phyloP scores from a whole-genome alignment of 768 basidiomycete genomes.

The Suillus occidentalis region DNA sequence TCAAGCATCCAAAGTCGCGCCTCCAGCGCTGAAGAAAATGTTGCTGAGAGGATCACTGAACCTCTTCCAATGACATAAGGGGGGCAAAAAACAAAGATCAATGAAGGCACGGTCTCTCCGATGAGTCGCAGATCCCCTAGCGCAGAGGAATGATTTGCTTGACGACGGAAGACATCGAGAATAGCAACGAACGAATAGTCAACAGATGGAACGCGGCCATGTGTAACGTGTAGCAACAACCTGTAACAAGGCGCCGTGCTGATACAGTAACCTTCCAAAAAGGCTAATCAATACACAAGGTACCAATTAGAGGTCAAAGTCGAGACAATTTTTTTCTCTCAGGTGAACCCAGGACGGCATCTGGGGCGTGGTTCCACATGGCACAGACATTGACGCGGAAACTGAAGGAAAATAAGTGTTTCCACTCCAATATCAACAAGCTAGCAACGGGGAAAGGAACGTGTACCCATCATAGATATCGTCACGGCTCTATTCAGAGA shows the following conservation, averaged over 20 bases:
- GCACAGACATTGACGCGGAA: no score
- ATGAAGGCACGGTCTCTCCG: not conserved
- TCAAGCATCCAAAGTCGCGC: constrained; percentile 2
- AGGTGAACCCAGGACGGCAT: no score
- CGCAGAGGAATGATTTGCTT: constrained; percentile 9
- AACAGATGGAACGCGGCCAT: not conserved
- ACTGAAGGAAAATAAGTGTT: no score
- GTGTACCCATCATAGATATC: no score
- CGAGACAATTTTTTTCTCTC: no score
- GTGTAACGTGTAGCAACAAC: not conserved
- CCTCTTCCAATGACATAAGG: constrained; percentile 1
- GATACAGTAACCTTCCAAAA: not conserved
- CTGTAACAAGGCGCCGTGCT: not conserved
- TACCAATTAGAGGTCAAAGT: no score
- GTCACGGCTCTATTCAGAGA: not conserved
- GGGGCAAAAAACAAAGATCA: not conserved
- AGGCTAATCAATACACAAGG: not conserved
- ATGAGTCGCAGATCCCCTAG: not conserved
- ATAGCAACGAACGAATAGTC: constrained; percentile 2
- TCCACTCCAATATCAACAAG: no score
- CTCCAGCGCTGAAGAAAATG: not conserved
- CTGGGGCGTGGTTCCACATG: no score
- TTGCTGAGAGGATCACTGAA: not conserved
- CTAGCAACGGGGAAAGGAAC: no score
- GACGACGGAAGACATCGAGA: constrained; percentile 8